These are phyloP conservation scores for Alloascoidea africana DNA, from an alignment of 805 yeast genomes.

Conservation along the genomic window DNA sequence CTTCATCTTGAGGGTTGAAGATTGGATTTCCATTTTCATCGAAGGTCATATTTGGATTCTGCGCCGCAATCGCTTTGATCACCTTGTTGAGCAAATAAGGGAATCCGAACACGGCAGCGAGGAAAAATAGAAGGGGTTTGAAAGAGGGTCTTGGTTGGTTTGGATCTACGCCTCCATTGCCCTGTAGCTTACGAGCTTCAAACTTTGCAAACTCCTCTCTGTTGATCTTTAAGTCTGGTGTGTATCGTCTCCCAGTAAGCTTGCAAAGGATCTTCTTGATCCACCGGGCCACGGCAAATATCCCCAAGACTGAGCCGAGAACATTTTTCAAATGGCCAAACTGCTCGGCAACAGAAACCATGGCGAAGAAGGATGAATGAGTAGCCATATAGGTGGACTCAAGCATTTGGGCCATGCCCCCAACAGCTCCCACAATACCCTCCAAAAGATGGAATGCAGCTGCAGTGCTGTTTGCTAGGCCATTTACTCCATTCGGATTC, in stretches of 20 bases:
- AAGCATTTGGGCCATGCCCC: conserved; percentile 75
- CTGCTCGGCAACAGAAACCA: conserved; percentile 71
- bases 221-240: no score
- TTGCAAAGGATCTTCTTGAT: conserved; percentile 47
- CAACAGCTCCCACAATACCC: conserved; percentile 64
- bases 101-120: conserved; percentile 85
- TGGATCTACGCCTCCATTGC: background rate
- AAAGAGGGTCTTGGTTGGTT: conserved; percentile 40
- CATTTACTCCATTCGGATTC: no score
- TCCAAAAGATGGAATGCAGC: conserved; percentile 91
- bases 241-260: no score
- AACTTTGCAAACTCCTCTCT: no score
- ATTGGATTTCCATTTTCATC: conserved; percentile 1
- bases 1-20: background rate
- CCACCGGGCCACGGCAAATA: conserved; percentile 66
- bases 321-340: conserved; percentile 45
- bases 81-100: conserved; percentile 76
- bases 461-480: conserved; percentile 58
- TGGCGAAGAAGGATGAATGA: conserved; percentile 67
- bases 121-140: conserved; percentile 72
- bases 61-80: conserved; percentile 29
- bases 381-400: conserved; percentile 84
- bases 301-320: conserved; percentile 74
- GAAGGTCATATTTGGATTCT: conserved; percentile 15
- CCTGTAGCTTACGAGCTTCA: no score